Evolutionary conservation across 2,329 filamentous ascomycete genomes (phyloP).

Genomic region (Colletotrichum horii): DNA sequence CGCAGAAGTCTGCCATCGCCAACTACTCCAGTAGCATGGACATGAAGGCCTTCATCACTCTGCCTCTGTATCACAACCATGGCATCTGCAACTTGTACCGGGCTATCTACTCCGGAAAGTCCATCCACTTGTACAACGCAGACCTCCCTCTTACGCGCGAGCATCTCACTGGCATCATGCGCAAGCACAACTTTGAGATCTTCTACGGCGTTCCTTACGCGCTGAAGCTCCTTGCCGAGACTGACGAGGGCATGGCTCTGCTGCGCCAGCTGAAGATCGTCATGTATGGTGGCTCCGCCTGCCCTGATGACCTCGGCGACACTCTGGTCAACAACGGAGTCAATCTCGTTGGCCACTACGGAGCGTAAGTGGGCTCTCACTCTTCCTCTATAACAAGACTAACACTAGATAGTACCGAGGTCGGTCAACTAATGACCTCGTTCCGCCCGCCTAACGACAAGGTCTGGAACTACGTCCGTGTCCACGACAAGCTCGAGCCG

Average conservation of each 20-base stretch:
- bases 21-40: constrained; percentile 46
- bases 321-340: constrained; percentile 56
- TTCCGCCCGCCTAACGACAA: constrained; percentile 57
- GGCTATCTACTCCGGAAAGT: constrained; percentile 54
- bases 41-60: constrained; percentile 56
- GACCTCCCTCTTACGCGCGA: constrained; percentile 57
- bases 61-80: constrained; percentile 65
- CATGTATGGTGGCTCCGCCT: constrained; percentile 62
- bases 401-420: constrained; percentile 51
- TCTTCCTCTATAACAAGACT: neutral
- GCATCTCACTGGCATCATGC: constrained; percentile 50
- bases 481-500: constrained; percentile 44
- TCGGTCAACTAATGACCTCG: constrained; percentile 66
- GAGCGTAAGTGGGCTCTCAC: constrained; percentile 45
- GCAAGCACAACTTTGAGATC: constrained; percentile 50
- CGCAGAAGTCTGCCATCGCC: constrained; percentile 53
- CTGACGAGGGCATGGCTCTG: constrained; percentile 54
- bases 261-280: constrained; percentile 55
- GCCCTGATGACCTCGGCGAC: constrained; percentile 64
- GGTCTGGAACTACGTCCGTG: constrained; percentile 66
- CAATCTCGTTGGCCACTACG: constrained; percentile 61
- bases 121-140: constrained; percentile 59
- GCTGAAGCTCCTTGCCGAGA: constrained; percentile 66
- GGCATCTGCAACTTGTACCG: constrained; percentile 61
- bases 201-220: constrained; percentile 69